A percentile compares a stretch with the other conserved stretches of the same genome.
Evolutionary conservation across 306 rosid species (phyloP).

Genomic region (Vigna radiata): DNA sequence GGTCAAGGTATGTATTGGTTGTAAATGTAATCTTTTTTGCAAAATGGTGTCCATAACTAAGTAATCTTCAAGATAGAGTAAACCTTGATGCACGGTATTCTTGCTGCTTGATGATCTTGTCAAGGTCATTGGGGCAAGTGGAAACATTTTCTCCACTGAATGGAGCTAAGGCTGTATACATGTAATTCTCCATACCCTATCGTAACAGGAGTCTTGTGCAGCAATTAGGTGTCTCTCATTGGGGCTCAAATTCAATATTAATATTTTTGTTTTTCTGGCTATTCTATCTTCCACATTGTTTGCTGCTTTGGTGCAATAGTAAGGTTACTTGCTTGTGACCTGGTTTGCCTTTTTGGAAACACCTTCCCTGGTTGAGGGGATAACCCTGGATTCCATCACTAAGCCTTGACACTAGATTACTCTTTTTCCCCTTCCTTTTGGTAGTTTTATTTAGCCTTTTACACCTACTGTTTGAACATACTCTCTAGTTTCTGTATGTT

Average conservation of each 20-base stretch:
- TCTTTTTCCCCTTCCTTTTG: not conserved
- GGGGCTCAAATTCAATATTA: not conserved
- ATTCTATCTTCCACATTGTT: not conserved
- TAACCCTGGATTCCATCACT: not conserved
- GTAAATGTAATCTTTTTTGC: not conserved
- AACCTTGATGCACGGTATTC: not conserved
- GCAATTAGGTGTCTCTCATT: not conserved
- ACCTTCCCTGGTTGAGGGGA: not conserved
- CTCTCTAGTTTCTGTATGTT: conserved; percentile 3
- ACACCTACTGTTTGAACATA: not conserved
- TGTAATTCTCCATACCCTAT: conserved; percentile 1
- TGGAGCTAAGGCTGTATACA: not conserved
- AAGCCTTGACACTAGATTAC: not conserved
- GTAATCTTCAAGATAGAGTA: conserved; percentile 16
- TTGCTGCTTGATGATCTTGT: conserved; percentile 4
- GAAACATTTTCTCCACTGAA: conserved; percentile 7
- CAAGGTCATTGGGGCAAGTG: not conserved
- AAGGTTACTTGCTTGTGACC: not conserved
- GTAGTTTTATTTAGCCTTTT: not conserved
- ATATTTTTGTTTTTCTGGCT: not conserved
- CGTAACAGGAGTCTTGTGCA: conserved; percentile 8
- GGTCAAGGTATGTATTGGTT: conserved; percentile 59
- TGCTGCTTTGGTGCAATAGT: not conserved
- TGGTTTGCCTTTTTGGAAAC: not conserved
- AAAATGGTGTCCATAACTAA: not conserved